Evolutionary conservation across 768 basidiomycete genomes (phyloP), one percentile per base, ranked within the genome.

Genomic region (Rhodosporidiobolus sp.): DNA sequence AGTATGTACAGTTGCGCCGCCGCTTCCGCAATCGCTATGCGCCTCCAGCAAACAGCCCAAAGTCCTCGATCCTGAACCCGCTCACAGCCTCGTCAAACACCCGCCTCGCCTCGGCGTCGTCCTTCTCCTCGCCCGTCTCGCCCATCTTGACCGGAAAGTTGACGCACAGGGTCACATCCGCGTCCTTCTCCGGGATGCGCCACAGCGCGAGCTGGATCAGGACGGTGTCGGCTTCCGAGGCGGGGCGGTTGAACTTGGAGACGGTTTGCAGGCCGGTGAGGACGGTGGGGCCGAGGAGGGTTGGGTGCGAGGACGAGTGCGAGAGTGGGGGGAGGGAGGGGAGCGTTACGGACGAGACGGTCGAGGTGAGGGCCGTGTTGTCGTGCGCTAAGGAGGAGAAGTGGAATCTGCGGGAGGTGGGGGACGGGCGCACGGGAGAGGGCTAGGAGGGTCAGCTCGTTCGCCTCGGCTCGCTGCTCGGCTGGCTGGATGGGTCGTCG

Each of bases 301-400:
- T n/a, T 17, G 66, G 48, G 84, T 81, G 7, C 88, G 88, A 1
- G 85, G 86, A 14, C 52, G 53, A n/a, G 35, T 82, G 82, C 76
- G 82, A 79, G 75, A 82, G 79, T 77, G 86, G 84, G 64, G 80
- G 78, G 77, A 46, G 85, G 72, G 69, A 16, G 22, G 76, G 63
- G 6, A 83, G 77, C n/a, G 73, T 68, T 35, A 87, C 80, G 4
- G 78, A 79, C 28, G 84, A 69, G 28, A 93, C 84, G 32, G 80
- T 79, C 17, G 83, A 82, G 17, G 84, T 84, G 53, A 81, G 74
- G 11, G 95, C 91, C 32, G 85, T 83, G 79, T 96, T 98, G 82
- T 98, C 96, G 77, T 95, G 88, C 20, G 94, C 94, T 55, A 98
- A 82, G 1, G 93, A 89, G 64, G 88, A 85, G 75, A 96, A 96